A percentile compares a stretch with the other conserved stretches of the same genome.
Conservation (phyloP, 2,329 filamentous ascomycete species). For the Macroventuria anomochaeta region DNA sequence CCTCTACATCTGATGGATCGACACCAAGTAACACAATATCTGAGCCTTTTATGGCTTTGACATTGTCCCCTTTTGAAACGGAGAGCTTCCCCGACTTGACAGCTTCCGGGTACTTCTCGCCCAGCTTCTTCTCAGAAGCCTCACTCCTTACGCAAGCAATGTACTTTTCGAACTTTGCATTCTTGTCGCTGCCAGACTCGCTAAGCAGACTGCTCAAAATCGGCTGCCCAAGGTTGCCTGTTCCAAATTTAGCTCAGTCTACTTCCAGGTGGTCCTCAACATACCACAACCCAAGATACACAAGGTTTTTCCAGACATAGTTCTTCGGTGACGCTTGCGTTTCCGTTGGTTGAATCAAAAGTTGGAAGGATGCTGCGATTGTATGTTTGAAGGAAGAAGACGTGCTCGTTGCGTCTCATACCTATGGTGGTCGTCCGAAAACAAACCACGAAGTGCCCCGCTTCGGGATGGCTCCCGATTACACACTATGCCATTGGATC, state of each 20-base stretch:
- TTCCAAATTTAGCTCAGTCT: neutral
- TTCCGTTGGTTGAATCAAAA: neutral
- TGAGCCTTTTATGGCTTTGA: slow-evolving; percentile 45
- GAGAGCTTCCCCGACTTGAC: slow-evolving; percentile 36
- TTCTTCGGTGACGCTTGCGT: neutral
- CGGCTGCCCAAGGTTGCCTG: slow-evolving; percentile 51
- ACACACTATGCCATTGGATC: slow-evolving; percentile 7
- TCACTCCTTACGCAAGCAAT: slow-evolving; percentile 54
- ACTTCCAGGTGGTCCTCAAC: neutral
- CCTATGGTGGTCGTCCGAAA: neutral
- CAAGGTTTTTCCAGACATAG: slow-evolving; percentile 20
- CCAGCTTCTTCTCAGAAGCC: slow-evolving; percentile 46
- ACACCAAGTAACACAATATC: slow-evolving; percentile 56
- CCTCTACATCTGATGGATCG: slow-evolving; percentile 55
- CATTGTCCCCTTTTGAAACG: slow-evolving; percentile 46
- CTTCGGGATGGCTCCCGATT: slow-evolving; percentile 14
- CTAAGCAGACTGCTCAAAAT: slow-evolving; percentile 47
- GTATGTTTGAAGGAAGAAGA: neutral
- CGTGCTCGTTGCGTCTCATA: neutral
- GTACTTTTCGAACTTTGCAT: slow-evolving; percentile 41
- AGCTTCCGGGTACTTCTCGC: slow-evolving; percentile 40
- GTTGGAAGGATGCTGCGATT: neutral
- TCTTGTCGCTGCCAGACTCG: slow-evolving; percentile 14
- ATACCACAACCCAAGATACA: slow-evolving; percentile 43
- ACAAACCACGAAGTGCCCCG: slow-evolving; percentile 1